phyloP scores from a whole-genome alignment of 345 rosid genomes.

The Pugionium dolabratum region DNA sequence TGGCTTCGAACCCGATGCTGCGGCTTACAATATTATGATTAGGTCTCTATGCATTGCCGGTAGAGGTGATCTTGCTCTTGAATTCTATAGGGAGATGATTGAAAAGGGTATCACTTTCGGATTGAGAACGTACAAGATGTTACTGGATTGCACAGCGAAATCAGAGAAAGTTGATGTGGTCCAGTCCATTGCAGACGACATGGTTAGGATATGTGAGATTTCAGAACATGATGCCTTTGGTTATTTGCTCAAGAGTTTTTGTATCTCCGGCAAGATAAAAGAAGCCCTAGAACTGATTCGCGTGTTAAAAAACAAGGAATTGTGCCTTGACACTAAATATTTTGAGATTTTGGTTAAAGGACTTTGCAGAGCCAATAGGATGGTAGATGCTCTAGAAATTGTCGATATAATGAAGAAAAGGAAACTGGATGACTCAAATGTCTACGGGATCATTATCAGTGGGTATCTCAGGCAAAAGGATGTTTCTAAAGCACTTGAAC shows the following conservation, averaged over 20 bases:
- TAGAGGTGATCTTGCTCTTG: conserved; percentile 66
- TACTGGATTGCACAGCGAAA: conserved; percentile 52
- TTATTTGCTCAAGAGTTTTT: conserved; percentile 62
- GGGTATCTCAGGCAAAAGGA: conserved; percentile 65
- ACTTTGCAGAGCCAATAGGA: conserved; percentile 62
- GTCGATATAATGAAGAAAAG: conserved; percentile 66
- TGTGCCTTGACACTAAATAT: conserved; percentile 49
- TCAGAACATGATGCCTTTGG: conserved; percentile 56
- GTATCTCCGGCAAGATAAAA: conserved; percentile 66
- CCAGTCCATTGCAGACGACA: conserved; percentile 58
- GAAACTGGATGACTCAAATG: conserved; percentile 48
- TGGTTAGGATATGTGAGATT: conserved; percentile 52
- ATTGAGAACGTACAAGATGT: conserved; percentile 53
- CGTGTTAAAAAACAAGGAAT: conserved; percentile 53
- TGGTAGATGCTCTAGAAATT: conserved; percentile 74
- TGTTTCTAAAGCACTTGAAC: conserved; percentile 57
- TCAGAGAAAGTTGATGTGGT: conserved; percentile 54
- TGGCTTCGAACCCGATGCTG: conserved; percentile 57
- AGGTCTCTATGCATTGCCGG: conserved; percentile 55
- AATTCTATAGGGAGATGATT: conserved; percentile 72
- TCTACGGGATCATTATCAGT: conserved; percentile 54
- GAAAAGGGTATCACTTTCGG: conserved; percentile 54
- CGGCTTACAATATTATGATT: conserved; percentile 51
- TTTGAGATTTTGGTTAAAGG: conserved; percentile 74
- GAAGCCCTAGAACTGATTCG: conserved; percentile 71